Evolutionary conservation across 176 grass and related monocot genomes (phyloP), one percentile per base, ranked within the genome.

Genomic region (Oryza punctata): DNA sequence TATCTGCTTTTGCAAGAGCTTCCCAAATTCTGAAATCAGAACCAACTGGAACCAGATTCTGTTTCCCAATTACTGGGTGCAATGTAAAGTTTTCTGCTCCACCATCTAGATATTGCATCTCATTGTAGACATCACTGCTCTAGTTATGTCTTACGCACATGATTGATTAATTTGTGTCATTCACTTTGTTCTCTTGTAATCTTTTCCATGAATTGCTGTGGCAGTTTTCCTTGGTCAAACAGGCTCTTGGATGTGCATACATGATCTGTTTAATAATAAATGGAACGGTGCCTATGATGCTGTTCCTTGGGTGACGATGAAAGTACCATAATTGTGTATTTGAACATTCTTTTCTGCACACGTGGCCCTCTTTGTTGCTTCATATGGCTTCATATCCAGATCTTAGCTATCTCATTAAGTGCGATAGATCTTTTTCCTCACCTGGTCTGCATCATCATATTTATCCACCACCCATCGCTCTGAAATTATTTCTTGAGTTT

Each of bases 1-100:
- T 98, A 78, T 98, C 96, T 69, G 91, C 91, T 60, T 98, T 98
- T 45, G 91, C 91, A 81, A 93, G 93, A 88, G 96, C 96, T 82
- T 98, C 96, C 75, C 90, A 86, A 76, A 91, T 95, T 84, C 86
- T 95, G 50, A 92, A 91, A 84, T 80, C 86, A 21, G 86, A 80
- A 78, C 70, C 82, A 30, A 50, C 60, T 83, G 89, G 35, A 60
- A 84, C 69, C n/a, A 70, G 52, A 81, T 90, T 87, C 65, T 86
- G 85, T 85, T 94, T 95, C 73, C 96, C 93, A 16, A 85, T 95
- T 24, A 76, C 81, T 77, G 93, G 89, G 65, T 95, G 81, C 43
- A 72, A 89, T 57, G 96, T 95, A 88, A 89, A 82, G 29, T 50
- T 69, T 80, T 81, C 26, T 33, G 18, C 23, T 72, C 29, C 35